Base-by-base conservation (phyloP, 495 filamentous ascomycete genomes). In the Annulohypoxylon bovei region DNA sequence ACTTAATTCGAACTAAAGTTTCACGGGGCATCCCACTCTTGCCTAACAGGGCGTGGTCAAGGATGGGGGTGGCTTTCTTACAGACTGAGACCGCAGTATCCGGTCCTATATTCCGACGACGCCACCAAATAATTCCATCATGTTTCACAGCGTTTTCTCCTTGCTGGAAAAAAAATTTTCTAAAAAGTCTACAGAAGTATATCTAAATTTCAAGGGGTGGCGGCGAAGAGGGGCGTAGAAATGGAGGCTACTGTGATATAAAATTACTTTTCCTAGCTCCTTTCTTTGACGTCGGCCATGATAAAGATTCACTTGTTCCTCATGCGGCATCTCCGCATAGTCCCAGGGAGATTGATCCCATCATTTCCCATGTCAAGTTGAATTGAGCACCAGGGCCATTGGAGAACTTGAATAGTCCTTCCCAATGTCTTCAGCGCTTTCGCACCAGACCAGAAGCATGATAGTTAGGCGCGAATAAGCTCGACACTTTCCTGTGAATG, bases 1-100 rank as follows among this genome's bases (percentile, higher is more conserved):
- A 39, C 20, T n/a, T 6, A 37, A 56, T 6, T 54, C 50, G 22
- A 53, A 53, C 2, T 25, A 32, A 16, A 39, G 22, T 62, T 52
- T 37, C 39, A 20, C 44, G 58, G 58, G 32, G 46, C 44, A 37
- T 52, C 28, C 44, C 58, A 18, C 42, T 28, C 27, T 62, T 18
- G 22, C 47, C 16, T 23, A 44, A 53, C 39, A 12, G n/a, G n/a
- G n/a, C n/a, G n/a, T n/a, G n/a, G 3, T 16, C 28, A 62, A 32
- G 4, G 3, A 56, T 28, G 14, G 1, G 6, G 6, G n/a, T 18
- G 7, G 20, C 3, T 23, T 23, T 22, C 20, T 23, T 9, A 27
- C 11, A n/a, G 23, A 25, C 9, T 28, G 28, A n/a, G n/a, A n/a
- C n/a, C n/a, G n/a, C n/a, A n/a, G n/a, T n/a, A n/a, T n/a, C n/a